A percentile compares a stretch with the other conserved stretches of the same genome.
phyloP scores from a whole-genome alignment of 148 eudicot species.

The Oxyria digyna region DNA sequence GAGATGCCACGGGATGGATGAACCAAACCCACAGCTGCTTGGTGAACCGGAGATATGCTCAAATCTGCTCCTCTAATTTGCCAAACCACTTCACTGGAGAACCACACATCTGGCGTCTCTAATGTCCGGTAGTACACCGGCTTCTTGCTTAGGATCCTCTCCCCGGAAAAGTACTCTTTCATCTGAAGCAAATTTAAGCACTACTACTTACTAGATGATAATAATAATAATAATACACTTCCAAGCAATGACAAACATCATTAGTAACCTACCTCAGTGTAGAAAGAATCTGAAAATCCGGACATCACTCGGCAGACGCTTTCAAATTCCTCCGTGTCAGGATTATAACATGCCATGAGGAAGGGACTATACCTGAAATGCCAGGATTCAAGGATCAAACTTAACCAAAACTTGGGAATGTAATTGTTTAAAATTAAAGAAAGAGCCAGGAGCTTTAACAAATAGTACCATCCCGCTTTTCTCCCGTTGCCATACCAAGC shows the following conservation, averaged over 20 bases:
- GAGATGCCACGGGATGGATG: constrained; percentile 88
- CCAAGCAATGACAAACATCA: too few species aligned
- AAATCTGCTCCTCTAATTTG: constrained; percentile 89
- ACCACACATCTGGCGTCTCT: constrained; percentile 86
- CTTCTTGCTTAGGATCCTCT: constrained; percentile 53
- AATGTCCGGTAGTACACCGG: constrained; percentile 72
- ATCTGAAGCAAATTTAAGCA: constrained; percentile 46
- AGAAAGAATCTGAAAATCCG: constrained; percentile 88
- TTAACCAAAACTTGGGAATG: neutral
- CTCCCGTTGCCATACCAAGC: constrained; percentile 99
- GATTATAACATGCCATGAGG: constrained; percentile 95
- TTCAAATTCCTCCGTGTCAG: constrained; percentile 86
- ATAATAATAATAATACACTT: too few species aligned
- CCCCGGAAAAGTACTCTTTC: constrained; percentile 74
- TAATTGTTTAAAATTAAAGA: neutral
- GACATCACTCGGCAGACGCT: constrained; percentile 99
- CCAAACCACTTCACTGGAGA: constrained; percentile 80
- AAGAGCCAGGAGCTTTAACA: neutral
- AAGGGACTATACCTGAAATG: constrained; percentile 89
- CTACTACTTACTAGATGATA: too few species aligned
- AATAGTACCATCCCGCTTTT: constrained; percentile 91
- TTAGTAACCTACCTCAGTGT: constrained; percentile 46
- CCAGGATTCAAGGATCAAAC: neutral
- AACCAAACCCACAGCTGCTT: constrained; percentile 76
- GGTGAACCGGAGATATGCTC: constrained; percentile 87